phyloP scores from a whole-genome alignment of 1,284 basidiomycete species.

The Pseudozyma tsukubaensis region DNA sequence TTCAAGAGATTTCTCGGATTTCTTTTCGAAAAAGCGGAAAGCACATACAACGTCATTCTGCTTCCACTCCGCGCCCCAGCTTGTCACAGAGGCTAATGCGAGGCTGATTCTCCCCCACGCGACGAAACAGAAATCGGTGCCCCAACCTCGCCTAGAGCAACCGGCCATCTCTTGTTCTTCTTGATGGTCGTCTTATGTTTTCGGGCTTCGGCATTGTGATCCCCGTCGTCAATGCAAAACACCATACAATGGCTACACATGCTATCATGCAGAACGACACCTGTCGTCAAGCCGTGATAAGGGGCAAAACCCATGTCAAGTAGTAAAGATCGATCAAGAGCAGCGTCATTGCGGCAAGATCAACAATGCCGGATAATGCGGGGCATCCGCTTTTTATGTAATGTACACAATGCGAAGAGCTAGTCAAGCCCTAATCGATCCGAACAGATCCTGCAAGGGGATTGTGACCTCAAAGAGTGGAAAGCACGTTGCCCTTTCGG shows the following conservation, averaged over 20 bases:
- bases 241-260: no score
- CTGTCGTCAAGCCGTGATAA: background rate
- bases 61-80: conserved; percentile 6
- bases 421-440: conserved; percentile 10
- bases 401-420: background rate
- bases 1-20: background rate
- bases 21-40: background rate
- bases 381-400: background rate
- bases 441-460: background rate
- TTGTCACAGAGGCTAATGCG: no score
- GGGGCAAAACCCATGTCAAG: background rate
- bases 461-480: background rate
- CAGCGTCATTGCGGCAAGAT: background rate
- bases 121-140: background rate
- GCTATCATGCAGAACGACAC: no score
- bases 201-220: no score
- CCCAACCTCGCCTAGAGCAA: conserved; percentile 6
- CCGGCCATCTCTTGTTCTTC: background rate
- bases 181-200: background rate
- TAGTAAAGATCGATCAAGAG: background rate
- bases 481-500: no score
- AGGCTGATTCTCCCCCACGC: background rate
- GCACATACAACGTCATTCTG: conserved; percentile 18
- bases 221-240: no score
- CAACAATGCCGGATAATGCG: background rate